Evolutionary conservation across 371 early-diverging fungal genomes (phyloP).

Genomic region (Actinomortierella wolfii): DNA sequence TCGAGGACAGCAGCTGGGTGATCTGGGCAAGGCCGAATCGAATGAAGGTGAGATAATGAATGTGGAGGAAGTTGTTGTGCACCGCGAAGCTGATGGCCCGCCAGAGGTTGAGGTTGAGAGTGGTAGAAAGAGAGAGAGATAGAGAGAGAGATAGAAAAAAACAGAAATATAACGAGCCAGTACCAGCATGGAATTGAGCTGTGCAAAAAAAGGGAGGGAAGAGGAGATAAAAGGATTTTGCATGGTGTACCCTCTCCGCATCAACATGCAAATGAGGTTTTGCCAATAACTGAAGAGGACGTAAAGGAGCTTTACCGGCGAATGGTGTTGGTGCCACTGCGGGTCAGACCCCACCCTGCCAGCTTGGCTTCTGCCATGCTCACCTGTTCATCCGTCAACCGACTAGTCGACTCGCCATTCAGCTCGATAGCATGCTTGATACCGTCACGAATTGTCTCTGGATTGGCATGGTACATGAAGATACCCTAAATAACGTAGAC

Average conservation of each 20-base stretch:
- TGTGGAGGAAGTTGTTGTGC: too few relatives aligned
- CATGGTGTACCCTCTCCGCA: too few relatives aligned
- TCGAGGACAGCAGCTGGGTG: too few relatives aligned
- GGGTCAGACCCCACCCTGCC: conserved; percentile 38
- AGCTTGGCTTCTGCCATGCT: conserved; percentile 44
- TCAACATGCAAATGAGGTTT: neutral
- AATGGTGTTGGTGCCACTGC: neutral
- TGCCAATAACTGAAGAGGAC: neutral
- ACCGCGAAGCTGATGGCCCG: neutral
- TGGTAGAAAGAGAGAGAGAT: conserved; percentile 2
- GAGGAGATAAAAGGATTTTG: neutral
- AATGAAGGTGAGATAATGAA: too few relatives aligned
- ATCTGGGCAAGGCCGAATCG: too few relatives aligned
- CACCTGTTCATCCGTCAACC: conserved; percentile 46
- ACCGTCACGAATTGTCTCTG: conserved; percentile 41
- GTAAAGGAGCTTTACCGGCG: conserved; percentile 4
- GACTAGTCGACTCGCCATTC: conserved; percentile 25
- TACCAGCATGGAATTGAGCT: neutral
- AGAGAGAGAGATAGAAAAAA: neutral
- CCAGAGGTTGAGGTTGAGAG: conserved; percentile 2
- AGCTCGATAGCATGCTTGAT: conserved; percentile 28
- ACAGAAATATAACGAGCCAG: neutral
- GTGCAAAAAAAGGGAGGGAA: neutral
- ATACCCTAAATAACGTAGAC: conserved; percentile 21
- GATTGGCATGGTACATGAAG: conserved; percentile 41